Percentiles rank a stretch among this genome's conserved stretches.
Evolutionary conservation across 805 yeast genomes (phyloP).

Genomic region (Saccharomycopsis javanensis): DNA sequence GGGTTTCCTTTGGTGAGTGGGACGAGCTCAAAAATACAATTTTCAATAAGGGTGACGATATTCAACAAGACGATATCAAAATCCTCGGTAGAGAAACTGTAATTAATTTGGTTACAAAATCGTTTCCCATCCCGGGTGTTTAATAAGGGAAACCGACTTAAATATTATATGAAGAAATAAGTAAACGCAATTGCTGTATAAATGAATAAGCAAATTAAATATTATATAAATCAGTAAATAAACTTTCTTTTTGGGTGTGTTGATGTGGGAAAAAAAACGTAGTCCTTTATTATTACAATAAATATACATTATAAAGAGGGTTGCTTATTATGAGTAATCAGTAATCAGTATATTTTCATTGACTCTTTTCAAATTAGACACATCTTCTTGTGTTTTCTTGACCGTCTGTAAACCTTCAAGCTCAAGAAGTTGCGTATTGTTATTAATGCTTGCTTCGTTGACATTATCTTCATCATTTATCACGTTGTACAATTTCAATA

Average conservation of each 20-base stretch:
- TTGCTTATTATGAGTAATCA: neutral
- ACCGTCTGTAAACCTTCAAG: neutral
- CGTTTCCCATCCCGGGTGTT: neutral
- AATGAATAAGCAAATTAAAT: too few species aligned
- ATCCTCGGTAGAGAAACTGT: neutral
- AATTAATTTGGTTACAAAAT: neutral
- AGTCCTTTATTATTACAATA: neutral
- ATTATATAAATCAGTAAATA: too few species aligned
- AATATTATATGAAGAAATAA: too few species aligned
- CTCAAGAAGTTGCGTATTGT: neutral
- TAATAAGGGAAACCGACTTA: too few species aligned
- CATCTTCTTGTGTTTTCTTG: neutral
- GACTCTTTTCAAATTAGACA: neutral
- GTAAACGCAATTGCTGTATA: too few species aligned
- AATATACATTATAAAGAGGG: too few species aligned
- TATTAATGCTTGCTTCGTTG: neutral
- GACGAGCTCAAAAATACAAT: slow-evolving; percentile 25
- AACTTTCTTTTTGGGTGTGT: neutral
- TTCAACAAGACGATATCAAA: neutral
- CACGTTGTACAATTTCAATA: slow-evolving; percentile 21
- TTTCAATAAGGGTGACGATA: slow-evolving; percentile 23
- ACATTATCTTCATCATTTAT: neutral
- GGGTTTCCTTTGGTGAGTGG: slow-evolving; percentile 28
- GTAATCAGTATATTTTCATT: neutral
- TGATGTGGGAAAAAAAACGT: neutral